Base-by-base conservation (phyloP, 345 rosid species). In the Pistacia integerrima region DNA sequence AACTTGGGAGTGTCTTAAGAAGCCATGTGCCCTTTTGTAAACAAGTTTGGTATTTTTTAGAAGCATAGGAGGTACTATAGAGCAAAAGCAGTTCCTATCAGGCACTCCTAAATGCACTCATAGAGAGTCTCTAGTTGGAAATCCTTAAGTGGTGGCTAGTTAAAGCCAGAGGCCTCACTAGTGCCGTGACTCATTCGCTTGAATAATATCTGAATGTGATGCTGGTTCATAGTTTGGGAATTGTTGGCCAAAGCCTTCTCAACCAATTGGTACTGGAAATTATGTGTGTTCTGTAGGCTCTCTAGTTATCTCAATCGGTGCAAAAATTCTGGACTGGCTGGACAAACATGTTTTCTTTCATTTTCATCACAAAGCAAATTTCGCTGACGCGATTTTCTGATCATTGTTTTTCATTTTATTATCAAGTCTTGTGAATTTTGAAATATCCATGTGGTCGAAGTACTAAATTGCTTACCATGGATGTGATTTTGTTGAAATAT, bases 401-500 rank as follows among this genome's bases (percentile, higher is more conserved):
- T 8, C n/a, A 1, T 30, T 25, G 1, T 9, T 60, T 11, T 8
- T 1, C 13, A 1, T 25, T 35, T 75, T 16, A 0, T 18, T 17
- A 1, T 49, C 17, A 44, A 20, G 22, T 60, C 41, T 22, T 11
- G 11, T 54, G 46, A 64, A 65, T 10, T 69, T 51, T 22, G 22
- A 49, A n/a, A 4, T 28, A 25, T 14, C 69, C 36, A 13, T 71
- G 17, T 55, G 9, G 56, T 75, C 38, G 13, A n/a, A 38, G 13
- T 64, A 4, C 44, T 55, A 10, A 62, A 16, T 61, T 59, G 18
- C 65, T 70, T 22, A 25, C 12, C 18, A 41, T 18, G 54, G 7
- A 18, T 78, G 16, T 65, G 35, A 62, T 69, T 61, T 54, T 73
- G 30, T 25, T 64, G 77, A 78, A 56, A 74, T 69, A 75, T 35